Evolutionary conservation across 2,329 filamentous ascomycete species (phyloP), one percentile per base, ranked within the genome.

Genomic region (Leptographium lundbergii): DNA sequence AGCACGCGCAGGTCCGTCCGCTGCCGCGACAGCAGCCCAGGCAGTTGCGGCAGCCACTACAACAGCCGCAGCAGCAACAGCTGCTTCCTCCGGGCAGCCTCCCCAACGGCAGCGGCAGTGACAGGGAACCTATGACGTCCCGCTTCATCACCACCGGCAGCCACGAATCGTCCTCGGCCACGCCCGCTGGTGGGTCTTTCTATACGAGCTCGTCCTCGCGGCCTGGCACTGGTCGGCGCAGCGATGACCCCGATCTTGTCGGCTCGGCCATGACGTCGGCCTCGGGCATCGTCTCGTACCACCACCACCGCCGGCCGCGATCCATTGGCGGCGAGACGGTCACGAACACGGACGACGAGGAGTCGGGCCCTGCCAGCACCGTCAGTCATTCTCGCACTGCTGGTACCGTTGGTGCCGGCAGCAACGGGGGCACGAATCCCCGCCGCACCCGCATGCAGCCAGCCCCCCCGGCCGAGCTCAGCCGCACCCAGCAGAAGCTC

Each of bases 401-500:
- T 7, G 19, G 3, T 6, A 14, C 24, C 3, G 36, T 11, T n/a
- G 17, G n/a, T 6, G 45, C 27, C 13, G 25, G 27, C 7, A 24
- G 17, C 7, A 22, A 36, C 4, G 42, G 14, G 32, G 39, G 36
- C 24, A 52, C 32, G 1, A 53, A 61, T 3, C 56, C 61, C 9
- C 63, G 63, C 24, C 63, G 61, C 29, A 61, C 59, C 0, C 59
- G 54, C n/a, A 32, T 47, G 19, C 39, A 56, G 7, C 52, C 60
- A 4, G 60, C 63, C 13, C 72, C 73, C 1, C 70, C 76, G 0
- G 77, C 78, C 1, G 79, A 82, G 61, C 77, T 81, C 63, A 88
- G 84, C 58, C 79, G 87, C 17, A 88, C 85, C 1, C 86, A 89
- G 70, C 86, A 89, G 69, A 90, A 90, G 66, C 75, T 90, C 17